Base-by-base conservation (phyloP, 169 alveolate species). In the Prorocentrum cordatum region DNA sequence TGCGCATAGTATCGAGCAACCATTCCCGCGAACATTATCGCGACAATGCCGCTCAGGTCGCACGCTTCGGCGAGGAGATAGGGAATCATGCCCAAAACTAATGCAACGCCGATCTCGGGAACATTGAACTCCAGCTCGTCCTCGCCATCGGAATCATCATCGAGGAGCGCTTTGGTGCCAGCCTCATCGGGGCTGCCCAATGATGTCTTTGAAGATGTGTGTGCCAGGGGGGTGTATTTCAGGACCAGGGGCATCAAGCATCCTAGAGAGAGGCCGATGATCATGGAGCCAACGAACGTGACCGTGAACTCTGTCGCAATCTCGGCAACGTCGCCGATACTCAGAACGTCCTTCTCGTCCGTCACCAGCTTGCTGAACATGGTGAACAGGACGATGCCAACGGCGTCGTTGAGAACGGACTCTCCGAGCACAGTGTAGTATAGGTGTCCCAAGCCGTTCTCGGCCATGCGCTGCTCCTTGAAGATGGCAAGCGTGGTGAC, bases 401-500 rank as follows among this genome's bases (percentile, higher is more conserved):
- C 91, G 0, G 91, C 91, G 31, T 82, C 91, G 31, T 82, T 82
- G n/a, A 82, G 80, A 29, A 82, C 64, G 26, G 91, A 82, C 71
- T 82, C 91, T 10, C 91, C 91, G 2, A 82, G 35, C 1, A 82
- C 89, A 70, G 80, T 62, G 18, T 82, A 64, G 68, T 61, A 82
- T 18, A 82, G 80, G 68, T 45, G 80, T 14, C 91, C 91, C 59
- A 79, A 22, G 54, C 91, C 91, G 24, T 82, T 82, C 50, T 82
- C 91, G 6, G 68, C 91, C 91, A 82, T 27, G 35, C 68, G 27
- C 71, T 82, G 91, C 73, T 82, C 91, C 35, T 82, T 82, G 80
- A 82, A 82, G 68, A 82, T 82, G 70, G 91, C 91, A 10, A 82
- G 68, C 7, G 91, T 82, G 22, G 91, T 82, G 36, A 73, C 84